Conservation (phyloP, 2,329 filamentous ascomycete species). For the Salinomyces thailandicus region DNA sequence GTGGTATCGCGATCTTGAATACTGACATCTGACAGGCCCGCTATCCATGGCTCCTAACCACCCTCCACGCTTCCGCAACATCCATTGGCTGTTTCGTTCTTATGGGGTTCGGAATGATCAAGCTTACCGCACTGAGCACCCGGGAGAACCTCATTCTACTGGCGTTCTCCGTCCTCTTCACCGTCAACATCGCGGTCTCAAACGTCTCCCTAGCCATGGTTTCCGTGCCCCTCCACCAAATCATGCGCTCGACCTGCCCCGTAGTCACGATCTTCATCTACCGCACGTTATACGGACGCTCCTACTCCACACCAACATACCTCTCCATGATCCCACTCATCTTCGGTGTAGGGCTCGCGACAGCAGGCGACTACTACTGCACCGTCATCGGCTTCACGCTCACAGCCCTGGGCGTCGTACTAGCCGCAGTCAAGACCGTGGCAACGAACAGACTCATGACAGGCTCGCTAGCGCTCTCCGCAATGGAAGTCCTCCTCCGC, state of each 20-base stretch:
- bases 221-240: slow-evolving; percentile 55
- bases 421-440: slow-evolving; percentile 44
- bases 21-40: slow-evolving; percentile 35
- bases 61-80: slow-evolving; percentile 47
- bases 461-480: slow-evolving; percentile 46
- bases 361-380: slow-evolving; percentile 53
- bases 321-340: slow-evolving; percentile 50
- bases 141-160: slow-evolving; percentile 45
- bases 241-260: slow-evolving; percentile 51
- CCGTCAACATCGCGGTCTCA: slow-evolving; percentile 52
- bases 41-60: slow-evolving; percentile 52
- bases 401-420: slow-evolving; percentile 28
- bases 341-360: slow-evolving; percentile 48
- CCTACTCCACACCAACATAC: slow-evolving; percentile 47
- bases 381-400: slow-evolving; percentile 39
- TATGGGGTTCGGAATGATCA: slow-evolving; percentile 43
- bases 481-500: slow-evolving; percentile 50
- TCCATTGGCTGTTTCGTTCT: slow-evolving; percentile 44
- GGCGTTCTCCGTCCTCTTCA: slow-evolving; percentile 50
- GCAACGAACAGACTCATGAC: slow-evolving; percentile 56
- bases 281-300: slow-evolving; percentile 44
- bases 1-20: neutral
- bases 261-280: slow-evolving; percentile 53
- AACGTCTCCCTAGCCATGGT: slow-evolving; percentile 49
- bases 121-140: slow-evolving; percentile 41